Conservation (phyloP, 163 green algal genomes). For the Volvox carteri region DNA sequence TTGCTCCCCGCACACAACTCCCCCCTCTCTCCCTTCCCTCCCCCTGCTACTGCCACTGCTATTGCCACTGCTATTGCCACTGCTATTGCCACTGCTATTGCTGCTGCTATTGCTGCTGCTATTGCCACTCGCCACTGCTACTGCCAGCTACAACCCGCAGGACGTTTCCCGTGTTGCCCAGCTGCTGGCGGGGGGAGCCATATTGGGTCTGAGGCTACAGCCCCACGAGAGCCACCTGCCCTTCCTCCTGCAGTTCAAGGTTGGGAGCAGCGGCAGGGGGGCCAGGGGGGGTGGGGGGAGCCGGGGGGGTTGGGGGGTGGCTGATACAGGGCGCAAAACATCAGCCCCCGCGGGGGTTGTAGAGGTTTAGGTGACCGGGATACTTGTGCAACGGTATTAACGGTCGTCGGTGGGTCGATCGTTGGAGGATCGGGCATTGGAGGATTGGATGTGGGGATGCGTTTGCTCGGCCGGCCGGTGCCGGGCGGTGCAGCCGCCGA, state of each 20-base stretch:
- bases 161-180: constrained; percentile 64
- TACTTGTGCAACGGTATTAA: no score
- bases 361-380: no score
- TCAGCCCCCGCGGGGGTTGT: no score
- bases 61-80: neutral
- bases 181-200: constrained; percentile 78
- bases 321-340: no score
- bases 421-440: no score
- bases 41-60: neutral
- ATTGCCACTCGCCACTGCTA: constrained; percentile 60
- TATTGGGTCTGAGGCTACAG: constrained; percentile 86
- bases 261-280: constrained; percentile 7
- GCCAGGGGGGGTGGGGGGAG: neutral
- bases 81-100: neutral
- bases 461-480: no score
- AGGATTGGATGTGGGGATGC: no score
- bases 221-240: constrained; percentile 95
- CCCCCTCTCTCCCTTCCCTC: neutral
- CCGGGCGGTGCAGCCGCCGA: no score
- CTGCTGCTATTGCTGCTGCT: neutral
- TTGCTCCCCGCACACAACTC: no score
- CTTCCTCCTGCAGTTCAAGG: constrained; percentile 96
- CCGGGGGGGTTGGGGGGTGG: neutral
- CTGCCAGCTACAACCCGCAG: constrained; percentile 75
- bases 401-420: no score